These are phyloP conservation scores for Coemansia sp. DNA, from an alignment of 192 early-diverging fungal species.

Conservation along the genomic window DNA sequence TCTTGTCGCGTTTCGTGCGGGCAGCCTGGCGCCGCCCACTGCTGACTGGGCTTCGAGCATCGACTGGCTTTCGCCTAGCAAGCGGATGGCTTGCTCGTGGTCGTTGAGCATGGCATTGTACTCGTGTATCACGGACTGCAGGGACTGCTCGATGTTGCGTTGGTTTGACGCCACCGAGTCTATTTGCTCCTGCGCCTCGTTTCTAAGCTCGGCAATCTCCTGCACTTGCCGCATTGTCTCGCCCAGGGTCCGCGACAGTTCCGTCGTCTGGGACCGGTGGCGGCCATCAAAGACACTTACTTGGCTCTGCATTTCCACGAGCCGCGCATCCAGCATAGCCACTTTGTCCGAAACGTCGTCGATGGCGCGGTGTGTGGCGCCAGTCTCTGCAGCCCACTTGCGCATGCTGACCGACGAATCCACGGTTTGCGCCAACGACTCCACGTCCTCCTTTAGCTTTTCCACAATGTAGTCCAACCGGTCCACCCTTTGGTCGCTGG, in stretches of 20 bases:
- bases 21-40: neutral
- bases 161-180: constrained; percentile 9
- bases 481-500: constrained; percentile 10
- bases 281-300: constrained; percentile 1
- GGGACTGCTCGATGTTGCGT: constrained; percentile 13
- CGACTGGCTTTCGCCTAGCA: constrained; percentile 29
- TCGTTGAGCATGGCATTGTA: constrained; percentile 41
- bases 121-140: constrained; percentile 23
- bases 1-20: neutral
- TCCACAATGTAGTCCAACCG: constrained; percentile 10
- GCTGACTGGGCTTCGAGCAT: constrained; percentile 20
- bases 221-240: constrained; percentile 3
- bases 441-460: constrained; percentile 31
- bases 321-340: constrained; percentile 1
- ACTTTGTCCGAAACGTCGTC: constrained; percentile 12
- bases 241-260: neutral
- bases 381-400: constrained; percentile 12
- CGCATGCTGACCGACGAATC: constrained; percentile 5
- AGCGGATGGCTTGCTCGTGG: constrained; percentile 43
- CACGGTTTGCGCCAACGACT: constrained; percentile 10
- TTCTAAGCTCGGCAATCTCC: neutral
- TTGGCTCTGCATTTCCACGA: constrained; percentile 8
- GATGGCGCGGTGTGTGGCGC: constrained; percentile 8
- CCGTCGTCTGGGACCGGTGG: constrained; percentile 9
- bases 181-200: constrained; percentile 20